Conservation (phyloP, 179 eudicot species). For the Spinacia oleracea region DNA sequence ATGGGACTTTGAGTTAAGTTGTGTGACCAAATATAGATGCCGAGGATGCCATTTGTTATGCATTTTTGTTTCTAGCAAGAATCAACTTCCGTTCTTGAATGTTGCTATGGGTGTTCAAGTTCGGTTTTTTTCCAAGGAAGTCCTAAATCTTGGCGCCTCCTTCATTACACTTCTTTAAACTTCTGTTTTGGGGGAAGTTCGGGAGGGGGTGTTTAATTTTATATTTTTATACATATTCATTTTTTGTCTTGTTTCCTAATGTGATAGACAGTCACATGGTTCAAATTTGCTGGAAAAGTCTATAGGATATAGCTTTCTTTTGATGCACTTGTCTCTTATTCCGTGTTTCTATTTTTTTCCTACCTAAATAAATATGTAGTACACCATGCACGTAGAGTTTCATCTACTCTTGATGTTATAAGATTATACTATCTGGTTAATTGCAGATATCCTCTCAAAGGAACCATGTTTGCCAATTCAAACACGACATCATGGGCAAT, state of each 20-base stretch:
- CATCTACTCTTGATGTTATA: neutral
- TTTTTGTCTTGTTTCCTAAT: neutral
- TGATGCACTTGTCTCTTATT: neutral
- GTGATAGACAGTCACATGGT: neutral
- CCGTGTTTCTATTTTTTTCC: neutral
- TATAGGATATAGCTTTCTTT: neutral
- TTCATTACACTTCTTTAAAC: neutral
- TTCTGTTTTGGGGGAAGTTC: neutral
- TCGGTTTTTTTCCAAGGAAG: too few relatives aligned
- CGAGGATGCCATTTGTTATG: neutral
- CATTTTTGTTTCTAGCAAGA: neutral
- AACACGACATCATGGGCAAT: constrained; percentile 35
- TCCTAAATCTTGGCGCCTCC: neutral
- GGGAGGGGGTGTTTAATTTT: neutral
- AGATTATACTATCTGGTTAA: neutral
- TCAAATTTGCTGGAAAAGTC: neutral
- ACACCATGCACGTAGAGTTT: neutral
- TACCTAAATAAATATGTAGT: neutral
- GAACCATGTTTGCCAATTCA: constrained; percentile 43
- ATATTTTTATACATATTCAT: neutral
- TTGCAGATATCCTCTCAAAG: constrained; percentile 15
- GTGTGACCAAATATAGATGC: neutral
- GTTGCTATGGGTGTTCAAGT: neutral
- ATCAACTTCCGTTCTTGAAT: neutral
- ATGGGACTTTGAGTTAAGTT: neutral